phyloP scores from a whole-genome alignment of 2,329 filamentous ascomycete species.

The Emmonsiellopsis sp. region DNA sequence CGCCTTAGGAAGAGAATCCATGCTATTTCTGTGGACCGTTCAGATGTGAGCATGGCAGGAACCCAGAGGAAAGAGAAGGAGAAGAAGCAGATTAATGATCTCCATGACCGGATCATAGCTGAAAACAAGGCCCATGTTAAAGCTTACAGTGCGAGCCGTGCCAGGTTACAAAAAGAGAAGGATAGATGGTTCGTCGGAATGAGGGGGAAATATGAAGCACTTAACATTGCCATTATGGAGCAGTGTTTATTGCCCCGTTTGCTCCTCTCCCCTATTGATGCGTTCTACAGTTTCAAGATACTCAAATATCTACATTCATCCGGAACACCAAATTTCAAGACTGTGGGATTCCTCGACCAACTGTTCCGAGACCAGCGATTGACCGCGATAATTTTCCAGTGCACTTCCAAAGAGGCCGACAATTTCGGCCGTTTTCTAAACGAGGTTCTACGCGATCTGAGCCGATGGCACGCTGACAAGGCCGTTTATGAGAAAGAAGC shows the following conservation, averaged over 20 bases:
- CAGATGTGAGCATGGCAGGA: conserved; percentile 60
- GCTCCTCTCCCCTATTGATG: conserved; percentile 73
- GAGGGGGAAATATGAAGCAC: conserved; percentile 52
- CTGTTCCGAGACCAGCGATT: conserved; percentile 78
- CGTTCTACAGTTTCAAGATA: conserved; percentile 80
- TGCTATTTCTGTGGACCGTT: conserved; percentile 60
- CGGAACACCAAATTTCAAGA: conserved; percentile 76
- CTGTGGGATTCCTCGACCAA: conserved; percentile 72
- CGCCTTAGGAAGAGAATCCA: conserved; percentile 59
- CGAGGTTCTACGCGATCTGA: conserved; percentile 69
- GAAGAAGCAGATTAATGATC: conserved; percentile 59
- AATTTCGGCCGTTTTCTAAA: conserved; percentile 88
- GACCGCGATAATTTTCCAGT: conserved; percentile 75
- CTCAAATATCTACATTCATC: conserved; percentile 79
- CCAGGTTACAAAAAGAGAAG: conserved; percentile 66
- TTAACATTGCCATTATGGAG: conserved; percentile 73
- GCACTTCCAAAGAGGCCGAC: conserved; percentile 82
- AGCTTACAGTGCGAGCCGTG: conserved; percentile 57
- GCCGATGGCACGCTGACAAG: conserved; percentile 74
- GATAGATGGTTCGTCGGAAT: conserved; percentile 65
- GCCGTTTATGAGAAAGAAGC: conserved; percentile 73
- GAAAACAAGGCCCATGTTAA: conserved; percentile 65
- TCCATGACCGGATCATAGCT: conserved; percentile 59
- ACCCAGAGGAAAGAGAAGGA: conserved; percentile 60
- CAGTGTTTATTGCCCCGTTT: conserved; percentile 87